Conservation (phyloP, 2,329 filamentous ascomycete genomes). For the Aspergillus pseudoterreus region DNA sequence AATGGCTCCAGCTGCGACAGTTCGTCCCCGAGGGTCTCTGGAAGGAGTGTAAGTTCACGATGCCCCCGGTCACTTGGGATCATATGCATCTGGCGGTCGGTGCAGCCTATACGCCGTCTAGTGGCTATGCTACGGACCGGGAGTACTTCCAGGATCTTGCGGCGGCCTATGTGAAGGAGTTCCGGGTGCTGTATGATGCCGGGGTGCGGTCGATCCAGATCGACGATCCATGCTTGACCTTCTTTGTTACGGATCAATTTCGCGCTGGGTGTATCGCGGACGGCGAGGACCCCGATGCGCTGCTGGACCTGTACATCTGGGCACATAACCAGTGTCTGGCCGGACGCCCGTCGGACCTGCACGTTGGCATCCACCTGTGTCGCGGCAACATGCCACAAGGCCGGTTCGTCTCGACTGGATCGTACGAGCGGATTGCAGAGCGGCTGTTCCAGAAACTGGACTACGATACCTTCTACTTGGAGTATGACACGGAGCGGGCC, state of each 20-base stretch:
- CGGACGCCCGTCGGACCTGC: slow-evolving; percentile 61
- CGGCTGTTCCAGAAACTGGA: too few species aligned
- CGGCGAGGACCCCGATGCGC: neutral
- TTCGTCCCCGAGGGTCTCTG: neutral
- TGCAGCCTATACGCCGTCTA: neutral
- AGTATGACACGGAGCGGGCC: too few species aligned
- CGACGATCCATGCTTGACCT: neutral
- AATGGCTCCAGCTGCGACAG: neutral
- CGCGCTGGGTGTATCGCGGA: neutral
- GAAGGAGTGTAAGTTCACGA: neutral
- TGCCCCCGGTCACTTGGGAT: neutral
- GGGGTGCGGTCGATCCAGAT: neutral
- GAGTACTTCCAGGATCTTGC: neutral
- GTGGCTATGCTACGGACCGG: neutral
- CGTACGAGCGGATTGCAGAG: too few species aligned
- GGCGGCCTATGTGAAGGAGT: neutral
- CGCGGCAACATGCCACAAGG: slow-evolving; percentile 52
- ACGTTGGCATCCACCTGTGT: slow-evolving; percentile 71
- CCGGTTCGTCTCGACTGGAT: slow-evolving; percentile 46
- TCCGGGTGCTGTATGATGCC: too few species aligned
- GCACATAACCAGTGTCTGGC: slow-evolving; percentile 42
- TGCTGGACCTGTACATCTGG: neutral
- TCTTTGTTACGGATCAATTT: neutral
- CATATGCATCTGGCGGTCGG: neutral
- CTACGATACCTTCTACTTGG: too few species aligned